Evolutionary conservation across 306 rosid species (phyloP).

Genomic region (Parietaria judaica): DNA sequence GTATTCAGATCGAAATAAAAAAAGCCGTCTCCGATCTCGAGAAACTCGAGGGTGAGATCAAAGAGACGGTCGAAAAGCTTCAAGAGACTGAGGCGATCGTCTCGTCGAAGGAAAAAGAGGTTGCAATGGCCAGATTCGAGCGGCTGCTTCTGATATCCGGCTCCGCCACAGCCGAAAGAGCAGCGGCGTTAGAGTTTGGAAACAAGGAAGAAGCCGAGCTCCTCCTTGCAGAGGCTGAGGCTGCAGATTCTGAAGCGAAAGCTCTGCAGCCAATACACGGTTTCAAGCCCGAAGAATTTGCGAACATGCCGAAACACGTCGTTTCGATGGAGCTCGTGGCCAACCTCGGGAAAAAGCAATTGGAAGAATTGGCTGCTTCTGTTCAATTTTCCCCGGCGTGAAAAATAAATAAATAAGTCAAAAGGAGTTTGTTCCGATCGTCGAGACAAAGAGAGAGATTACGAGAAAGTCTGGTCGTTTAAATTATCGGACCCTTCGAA

Average conservation of each 20-base stretch:
- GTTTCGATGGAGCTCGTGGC: slow-evolving; percentile 67
- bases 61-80: slow-evolving; percentile 41
- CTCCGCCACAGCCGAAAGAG: slow-evolving; percentile 56
- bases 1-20: slow-evolving; percentile 42
- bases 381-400: slow-evolving; percentile 12
- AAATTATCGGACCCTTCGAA: too few relatives aligned
- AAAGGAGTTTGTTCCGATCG: too few relatives aligned
- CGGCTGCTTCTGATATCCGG: slow-evolving; percentile 59
- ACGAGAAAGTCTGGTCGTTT: too few relatives aligned
- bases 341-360: slow-evolving; percentile 47
- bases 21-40: slow-evolving; percentile 39
- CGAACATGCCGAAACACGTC: slow-evolving; percentile 39
- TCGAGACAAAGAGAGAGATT: too few relatives aligned
- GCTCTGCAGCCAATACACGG: slow-evolving; percentile 45
- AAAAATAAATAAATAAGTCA: neutral
- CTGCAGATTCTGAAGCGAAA: slow-evolving; percentile 58
- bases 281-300: slow-evolving; percentile 43
- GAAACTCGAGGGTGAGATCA: slow-evolving; percentile 59
- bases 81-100: slow-evolving; percentile 57
- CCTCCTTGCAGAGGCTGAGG: slow-evolving; percentile 73
- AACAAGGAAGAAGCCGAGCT: slow-evolving; percentile 66
- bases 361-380: slow-evolving; percentile 49
- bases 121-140: slow-evolving; percentile 64
- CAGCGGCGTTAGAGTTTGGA: slow-evolving; percentile 61
- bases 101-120: slow-evolving; percentile 57